These are phyloP conservation scores for Artemisia annua DNA, from an alignment of 129 eudicot species.

Conservation along the genomic window DNA sequence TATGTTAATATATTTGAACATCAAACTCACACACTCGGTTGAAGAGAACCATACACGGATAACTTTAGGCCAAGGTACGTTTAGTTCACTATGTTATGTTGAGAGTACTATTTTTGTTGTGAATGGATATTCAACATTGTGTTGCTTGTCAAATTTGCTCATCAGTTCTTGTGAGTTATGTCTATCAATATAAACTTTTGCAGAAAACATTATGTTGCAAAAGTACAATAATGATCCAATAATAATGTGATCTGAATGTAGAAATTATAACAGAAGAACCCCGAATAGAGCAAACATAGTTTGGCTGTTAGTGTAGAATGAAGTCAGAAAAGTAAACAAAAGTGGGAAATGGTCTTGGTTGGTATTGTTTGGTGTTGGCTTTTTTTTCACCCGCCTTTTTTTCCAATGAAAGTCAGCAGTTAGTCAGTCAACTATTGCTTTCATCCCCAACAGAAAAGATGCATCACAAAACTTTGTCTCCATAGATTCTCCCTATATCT, in stretches of 20 bases:
- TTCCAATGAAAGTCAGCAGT: conserved; percentile 35
- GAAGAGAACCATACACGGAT: too few species aligned
- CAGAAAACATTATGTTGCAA: not conserved
- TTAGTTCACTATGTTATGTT: too few species aligned
- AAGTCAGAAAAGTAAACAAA: conserved; percentile 16
- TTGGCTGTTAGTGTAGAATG: conserved; percentile 31
- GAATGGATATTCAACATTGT: not conserved
- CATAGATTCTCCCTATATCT: conserved; percentile 30
- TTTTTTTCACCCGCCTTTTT: conserved; percentile 25
- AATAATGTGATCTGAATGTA: not conserved
- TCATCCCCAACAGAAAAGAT: conserved; percentile 27
- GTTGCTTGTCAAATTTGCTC: not conserved
- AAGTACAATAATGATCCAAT: not conserved
- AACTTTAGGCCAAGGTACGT: too few species aligned
- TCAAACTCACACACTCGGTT: too few species aligned
- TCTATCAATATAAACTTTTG: not conserved
- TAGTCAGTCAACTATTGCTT: conserved; percentile 37
- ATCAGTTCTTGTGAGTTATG: not conserved
- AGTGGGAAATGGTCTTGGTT: conserved; percentile 34
- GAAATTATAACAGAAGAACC: conserved; percentile 22
- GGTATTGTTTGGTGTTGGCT: conserved; percentile 62
- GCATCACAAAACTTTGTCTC: conserved; percentile 34
- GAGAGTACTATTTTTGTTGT: too few species aligned
- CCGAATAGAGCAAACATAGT: conserved; percentile 32
- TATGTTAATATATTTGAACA: too few species aligned